phyloP scores from a whole-genome alignment of 371 early-diverging fungal species.

The Neoconidiobolus thromboides region DNA sequence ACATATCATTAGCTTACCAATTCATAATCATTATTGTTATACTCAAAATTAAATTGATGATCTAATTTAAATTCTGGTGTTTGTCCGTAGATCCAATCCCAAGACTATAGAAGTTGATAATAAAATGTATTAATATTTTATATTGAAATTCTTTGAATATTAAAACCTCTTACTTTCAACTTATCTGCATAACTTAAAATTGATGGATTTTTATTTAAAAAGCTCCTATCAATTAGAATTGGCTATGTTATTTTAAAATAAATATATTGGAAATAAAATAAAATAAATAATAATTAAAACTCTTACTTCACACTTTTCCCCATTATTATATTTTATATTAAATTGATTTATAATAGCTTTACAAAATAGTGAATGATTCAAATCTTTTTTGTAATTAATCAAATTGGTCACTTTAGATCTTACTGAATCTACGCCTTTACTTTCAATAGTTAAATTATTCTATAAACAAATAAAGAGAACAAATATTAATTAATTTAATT shows the following conservation, averaged over 20 bases:
- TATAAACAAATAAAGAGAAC: neutral
- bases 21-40: too few species aligned
- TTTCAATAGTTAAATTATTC: conserved; percentile 8
- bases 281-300: neutral
- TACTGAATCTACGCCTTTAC: conserved; percentile 78
- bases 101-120: conserved; percentile 21
- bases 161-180: too few species aligned
- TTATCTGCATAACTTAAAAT: too few species aligned
- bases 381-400: conserved; percentile 52
- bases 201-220: conserved; percentile 13
- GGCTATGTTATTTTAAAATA: conserved; percentile 5
- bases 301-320: neutral
- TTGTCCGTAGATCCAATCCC: conserved; percentile 86
- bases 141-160: too few species aligned
- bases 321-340: neutral
- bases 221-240: conserved; percentile 14
- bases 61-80: conserved; percentile 59
- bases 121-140: too few species aligned
- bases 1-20: too few species aligned
- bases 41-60: too few species aligned
- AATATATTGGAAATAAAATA: conserved; percentile 5
- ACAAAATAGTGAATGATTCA: conserved; percentile 68
- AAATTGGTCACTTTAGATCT: conserved; percentile 72
- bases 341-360: conserved; percentile 28
- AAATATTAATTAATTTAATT: neutral